Evolutionary conservation across 1,284 basidiomycete genomes (phyloP).

Genomic region (Trichosporon ovoides): DNA sequence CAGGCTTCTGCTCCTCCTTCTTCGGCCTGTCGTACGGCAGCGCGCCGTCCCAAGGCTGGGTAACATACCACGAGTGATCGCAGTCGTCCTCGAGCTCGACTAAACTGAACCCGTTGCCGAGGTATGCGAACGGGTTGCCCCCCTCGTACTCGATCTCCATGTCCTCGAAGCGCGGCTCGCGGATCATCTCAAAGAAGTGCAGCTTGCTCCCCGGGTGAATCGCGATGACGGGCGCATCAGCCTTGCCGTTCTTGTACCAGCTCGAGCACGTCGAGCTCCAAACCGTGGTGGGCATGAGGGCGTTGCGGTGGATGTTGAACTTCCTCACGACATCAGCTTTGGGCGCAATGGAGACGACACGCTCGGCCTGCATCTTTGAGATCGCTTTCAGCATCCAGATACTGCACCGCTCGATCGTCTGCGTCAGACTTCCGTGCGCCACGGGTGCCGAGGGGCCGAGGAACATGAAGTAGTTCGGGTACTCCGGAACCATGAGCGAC

Average conservation of each 20-base stretch:
- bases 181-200: slow-evolving; percentile 30
- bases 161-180: slow-evolving; percentile 38
- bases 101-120: slow-evolving; percentile 33
- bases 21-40: slow-evolving; percentile 8
- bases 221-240: slow-evolving; percentile 17
- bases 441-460: slow-evolving; percentile 30
- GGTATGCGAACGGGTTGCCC: slow-evolving; percentile 29
- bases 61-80: slow-evolving; percentile 15
- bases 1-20: background rate
- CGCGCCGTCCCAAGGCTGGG: slow-evolving; percentile 4
- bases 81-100: slow-evolving; percentile 24
- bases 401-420: slow-evolving; percentile 24
- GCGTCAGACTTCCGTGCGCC: slow-evolving; percentile 29
- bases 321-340: slow-evolving; percentile 29
- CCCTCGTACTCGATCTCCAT: slow-evolving; percentile 29
- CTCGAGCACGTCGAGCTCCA: slow-evolving; percentile 29
- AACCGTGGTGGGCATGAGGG: slow-evolving; percentile 26
- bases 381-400: slow-evolving; percentile 19
- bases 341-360: slow-evolving; percentile 27
- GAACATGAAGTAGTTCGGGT: slow-evolving; percentile 34
- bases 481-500: slow-evolving; percentile 31
- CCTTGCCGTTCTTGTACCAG: slow-evolving; percentile 29
- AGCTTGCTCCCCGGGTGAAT: slow-evolving; percentile 24
- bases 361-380: slow-evolving; percentile 28
- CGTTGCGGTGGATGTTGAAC: slow-evolving; percentile 35